Percentiles rank a stretch among this genome's conserved stretches.
Evolutionary conservation across 495 filamentous ascomycete genomes (phyloP).

Genomic region (Chaetomium cochliodes): DNA sequence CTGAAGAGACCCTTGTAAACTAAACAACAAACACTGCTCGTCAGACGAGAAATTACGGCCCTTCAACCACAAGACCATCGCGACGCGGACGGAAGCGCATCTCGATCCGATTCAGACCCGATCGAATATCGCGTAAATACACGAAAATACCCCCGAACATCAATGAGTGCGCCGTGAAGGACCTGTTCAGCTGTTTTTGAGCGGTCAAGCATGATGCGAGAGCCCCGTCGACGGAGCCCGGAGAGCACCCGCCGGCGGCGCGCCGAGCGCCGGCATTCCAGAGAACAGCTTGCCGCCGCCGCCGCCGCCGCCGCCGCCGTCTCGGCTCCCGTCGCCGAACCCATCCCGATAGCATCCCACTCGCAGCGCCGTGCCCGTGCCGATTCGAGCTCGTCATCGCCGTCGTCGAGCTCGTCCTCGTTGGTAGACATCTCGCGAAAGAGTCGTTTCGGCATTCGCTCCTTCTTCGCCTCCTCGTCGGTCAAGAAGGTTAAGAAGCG

Average conservation of each 20-base stretch:
- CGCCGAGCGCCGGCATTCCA: slow-evolving; percentile 47
- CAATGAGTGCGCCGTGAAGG: slow-evolving; percentile 33
- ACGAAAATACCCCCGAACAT: slow-evolving; percentile 5
- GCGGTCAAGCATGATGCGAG: slow-evolving; percentile 41
- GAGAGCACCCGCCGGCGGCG: slow-evolving; percentile 51
- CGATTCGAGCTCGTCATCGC: slow-evolving; percentile 40
- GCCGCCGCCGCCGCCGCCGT: slow-evolving; percentile 35
- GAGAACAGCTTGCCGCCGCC: slow-evolving; percentile 46
- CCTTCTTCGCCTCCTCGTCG: slow-evolving; percentile 43
- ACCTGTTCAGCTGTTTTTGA: slow-evolving; percentile 17
- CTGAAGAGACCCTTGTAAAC: not conserved
- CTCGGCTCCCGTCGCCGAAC: slow-evolving; percentile 37
- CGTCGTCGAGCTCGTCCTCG: slow-evolving; percentile 49
- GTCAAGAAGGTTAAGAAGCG: slow-evolving; percentile 47
- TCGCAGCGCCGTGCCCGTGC: slow-evolving; percentile 28
- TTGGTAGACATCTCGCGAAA: slow-evolving; percentile 48
- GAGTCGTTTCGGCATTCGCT: slow-evolving; percentile 42
- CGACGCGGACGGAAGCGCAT: slow-evolving; percentile 13
- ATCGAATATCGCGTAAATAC: slow-evolving; percentile 21
- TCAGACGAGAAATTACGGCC: not conserved
- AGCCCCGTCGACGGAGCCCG: slow-evolving; percentile 51
- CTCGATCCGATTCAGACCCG: slow-evolving; percentile 1
- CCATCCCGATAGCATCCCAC: slow-evolving; percentile 44
- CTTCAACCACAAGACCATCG: not conserved
- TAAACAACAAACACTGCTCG: slow-evolving; percentile 18